Percentiles rank a stretch among this genome's conserved stretches.
Evolutionary conservation across 352 stramenopile genomes (phyloP).

Genomic region (Phytophthora chlamydospora): DNA sequence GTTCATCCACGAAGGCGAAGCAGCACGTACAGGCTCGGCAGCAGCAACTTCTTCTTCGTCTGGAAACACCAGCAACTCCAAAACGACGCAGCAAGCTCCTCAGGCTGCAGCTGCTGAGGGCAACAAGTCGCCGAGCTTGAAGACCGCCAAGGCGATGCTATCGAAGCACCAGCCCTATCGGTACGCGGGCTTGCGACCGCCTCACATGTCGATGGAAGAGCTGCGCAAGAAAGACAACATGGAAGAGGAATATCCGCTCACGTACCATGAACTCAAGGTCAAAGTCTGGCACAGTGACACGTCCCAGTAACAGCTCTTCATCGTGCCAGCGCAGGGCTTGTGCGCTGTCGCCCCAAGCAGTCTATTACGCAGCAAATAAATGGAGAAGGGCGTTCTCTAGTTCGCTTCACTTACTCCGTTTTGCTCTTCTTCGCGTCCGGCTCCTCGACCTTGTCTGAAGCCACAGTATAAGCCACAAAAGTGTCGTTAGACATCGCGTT

Average conservation of each 20-base stretch:
- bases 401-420: conserved; percentile 47
- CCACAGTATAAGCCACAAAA: conserved; percentile 19
- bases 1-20: conserved; percentile 5
- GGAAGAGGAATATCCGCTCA: conserved; percentile 88
- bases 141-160: conserved; percentile 44
- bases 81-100: conserved; percentile 14
- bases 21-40: conserved; percentile 15
- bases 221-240: conserved; percentile 86
- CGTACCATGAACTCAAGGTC: conserved; percentile 85
- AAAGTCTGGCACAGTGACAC: conserved; percentile 75
- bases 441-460: conserved; percentile 49
- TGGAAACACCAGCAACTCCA: conserved; percentile 1
- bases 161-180: conserved; percentile 77
- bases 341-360: conserved; percentile 25
- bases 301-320: conserved; percentile 23
- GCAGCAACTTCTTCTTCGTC: conserved; percentile 2
- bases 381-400: conserved; percentile 22
- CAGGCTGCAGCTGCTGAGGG: conserved; percentile 6
- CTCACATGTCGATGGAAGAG: conserved; percentile 78
- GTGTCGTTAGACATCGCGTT: conserved; percentile 14
- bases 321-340: background rate
- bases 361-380: conserved; percentile 42
- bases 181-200: conserved; percentile 64
- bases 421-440: conserved; percentile 85
- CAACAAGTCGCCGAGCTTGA: conserved; percentile 39